Base-by-base conservation (phyloP, 805 yeast species). In the Metschnikowia santaceciliae region DNA sequence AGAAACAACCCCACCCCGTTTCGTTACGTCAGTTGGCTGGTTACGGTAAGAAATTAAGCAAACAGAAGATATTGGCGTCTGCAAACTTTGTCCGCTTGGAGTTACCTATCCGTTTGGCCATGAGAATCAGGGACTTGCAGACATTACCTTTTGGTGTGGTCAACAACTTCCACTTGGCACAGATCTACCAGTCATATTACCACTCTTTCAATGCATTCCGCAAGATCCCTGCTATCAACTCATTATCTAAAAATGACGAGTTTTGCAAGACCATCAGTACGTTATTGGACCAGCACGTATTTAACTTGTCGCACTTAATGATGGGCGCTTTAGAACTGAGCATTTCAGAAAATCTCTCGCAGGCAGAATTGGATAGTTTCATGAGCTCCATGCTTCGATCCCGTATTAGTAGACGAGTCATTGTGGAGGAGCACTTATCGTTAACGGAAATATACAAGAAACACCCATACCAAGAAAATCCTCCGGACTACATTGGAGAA, bases 281-380 rank as follows among this genome's bases (percentile, higher is more conserved):
- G 32, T 78, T 90, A 54, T 71, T 92, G 57, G 90, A 86, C 65
- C 87, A 84, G 60, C 96, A 92, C 68, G 77, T 90, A 45, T 72
- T 86, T 49, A 88, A 90, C 55, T 74, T 92, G 53, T 94, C 97
- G 1, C 92, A 91, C 65, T 73, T 91, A 53, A 86, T 92, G 76
- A 88, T 90, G 90, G 98, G 98, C 1, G 90, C 96, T 1, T 71
- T 90, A 43, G 97, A 92, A 61, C 84, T 84, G 54, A 80, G 87
- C 13, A 81, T 85, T 35, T 63, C 85, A 44, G 67, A 75, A 47
- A 69, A 72, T 37, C 76, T 86, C 61, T 84, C 90, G 3, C 83
- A 81, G 51, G 68, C 73, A 1, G 72, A 83, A 42, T 69, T 92
- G 56, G 97, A 92, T 62, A 72, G 70, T 15, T 81, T 91, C 61